These are phyloP conservation scores for Megacollybia marginata DNA, from an alignment of 768 basidiomycete genomes.

Conservation along the genomic window DNA sequence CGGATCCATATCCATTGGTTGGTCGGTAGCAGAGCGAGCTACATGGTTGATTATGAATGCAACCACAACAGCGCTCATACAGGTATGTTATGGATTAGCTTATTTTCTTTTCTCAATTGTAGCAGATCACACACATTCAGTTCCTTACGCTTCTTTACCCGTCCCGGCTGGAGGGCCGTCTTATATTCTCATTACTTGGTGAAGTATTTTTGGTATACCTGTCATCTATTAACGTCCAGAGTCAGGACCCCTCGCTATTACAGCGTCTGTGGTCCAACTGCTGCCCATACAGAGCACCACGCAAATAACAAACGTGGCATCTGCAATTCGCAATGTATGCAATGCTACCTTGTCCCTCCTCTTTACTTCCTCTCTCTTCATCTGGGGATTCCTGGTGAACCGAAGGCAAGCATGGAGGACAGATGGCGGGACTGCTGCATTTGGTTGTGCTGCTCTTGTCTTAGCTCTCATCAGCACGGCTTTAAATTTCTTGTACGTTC, in stretches of 20 bases:
- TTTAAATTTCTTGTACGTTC: slow-evolving; percentile 85
- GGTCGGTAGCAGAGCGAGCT: slow-evolving; percentile 58
- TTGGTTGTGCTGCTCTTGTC: slow-evolving; percentile 76
- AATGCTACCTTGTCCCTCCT: slow-evolving; percentile 94
- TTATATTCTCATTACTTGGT: slow-evolving; percentile 78
- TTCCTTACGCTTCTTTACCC: slow-evolving; percentile 94
- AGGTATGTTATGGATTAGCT: slow-evolving; percentile 43
- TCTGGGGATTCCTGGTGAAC: slow-evolving; percentile 93
- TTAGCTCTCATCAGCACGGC: slow-evolving; percentile 81
- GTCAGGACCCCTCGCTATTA: slow-evolving; percentile 75
- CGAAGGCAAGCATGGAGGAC: slow-evolving; percentile 90
- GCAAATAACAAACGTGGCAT: slow-evolving; percentile 46
- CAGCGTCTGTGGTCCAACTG: slow-evolving; percentile 79
- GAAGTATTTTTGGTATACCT: slow-evolving; percentile 28
- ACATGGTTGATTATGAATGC: slow-evolving; percentile 90
- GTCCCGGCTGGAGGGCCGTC: slow-evolving; percentile 76
- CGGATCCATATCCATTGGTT: slow-evolving; percentile 27
- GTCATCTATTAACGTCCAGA: not conserved
- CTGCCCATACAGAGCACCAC: slow-evolving; percentile 50
- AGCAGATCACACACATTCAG: slow-evolving; percentile 92
- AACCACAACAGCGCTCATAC: slow-evolving; percentile 73
- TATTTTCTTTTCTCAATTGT: not conserved
- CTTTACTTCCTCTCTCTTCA: slow-evolving; percentile 80
- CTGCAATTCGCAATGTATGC: slow-evolving; percentile 86
- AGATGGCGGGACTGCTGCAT: slow-evolving; percentile 93